Base-by-base conservation (phyloP, 2,329 filamentous ascomycete species). In the Fusarium newnesense region DNA sequence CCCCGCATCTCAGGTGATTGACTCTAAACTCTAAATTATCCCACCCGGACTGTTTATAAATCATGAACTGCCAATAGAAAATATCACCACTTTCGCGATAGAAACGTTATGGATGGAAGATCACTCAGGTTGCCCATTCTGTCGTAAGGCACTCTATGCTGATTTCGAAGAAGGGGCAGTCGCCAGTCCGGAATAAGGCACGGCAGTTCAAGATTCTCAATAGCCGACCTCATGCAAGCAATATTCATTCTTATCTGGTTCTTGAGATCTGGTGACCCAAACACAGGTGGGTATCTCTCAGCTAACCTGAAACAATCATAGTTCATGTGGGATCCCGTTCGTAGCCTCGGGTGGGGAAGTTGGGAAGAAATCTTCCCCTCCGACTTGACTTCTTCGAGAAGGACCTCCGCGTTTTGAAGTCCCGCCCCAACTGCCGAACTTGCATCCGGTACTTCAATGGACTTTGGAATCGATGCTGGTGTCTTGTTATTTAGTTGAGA, bases 291-390 rank as follows among this genome's bases (percentile, higher is more conserved):
- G 5, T 42, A 42, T 54, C 15, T n/a, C 4, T 5, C 19, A n/a
- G 19, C 15, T n/a, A n/a, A 36, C 9, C 49, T 52, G 8, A 1
- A 26, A 26, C 2, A 15, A 26, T 11, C 9, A 15, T 52, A 52
- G 32, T 2, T 36, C 49, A 52, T 28, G 50, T 54, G 50, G 50
- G 50, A 54, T 54, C 50, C 50, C 15, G 8, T 19, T 7, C 18
- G 50, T 54, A 30, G 50, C 50, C 50, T 54, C 50, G 50, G 50
- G 40, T 42, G 50, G 50, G 15, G 50, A 42, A n/a, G 34, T 30
- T 40, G 26, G 36, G 36, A 30, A 54, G 50, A n/a, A 5, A 28
- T 30, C 50, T 42, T 40, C 50, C 50, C 50, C 50, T 54, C 50
- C 36, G 24, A 7, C 50, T 54, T 54, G 50, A 54, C 50, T 42